phyloP scores from a whole-genome alignment of 805 yeast genomes.

The Candida andamanensis region DNA sequence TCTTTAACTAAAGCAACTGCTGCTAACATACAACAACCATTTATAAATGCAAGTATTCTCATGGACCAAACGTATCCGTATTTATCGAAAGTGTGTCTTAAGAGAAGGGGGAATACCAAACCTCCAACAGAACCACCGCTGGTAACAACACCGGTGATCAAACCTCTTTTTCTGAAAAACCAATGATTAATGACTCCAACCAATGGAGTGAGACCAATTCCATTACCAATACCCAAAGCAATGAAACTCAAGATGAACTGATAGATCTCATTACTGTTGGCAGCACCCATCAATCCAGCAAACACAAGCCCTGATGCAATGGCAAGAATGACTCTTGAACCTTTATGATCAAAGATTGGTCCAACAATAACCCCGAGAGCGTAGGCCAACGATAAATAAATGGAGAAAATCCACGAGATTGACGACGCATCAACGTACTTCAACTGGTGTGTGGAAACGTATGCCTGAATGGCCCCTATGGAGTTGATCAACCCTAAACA shows the following conservation, averaged over 20 bases:
- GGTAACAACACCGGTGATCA: slow-evolving; percentile 53
- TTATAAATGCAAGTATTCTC: slow-evolving; percentile 38
- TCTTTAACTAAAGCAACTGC: slow-evolving; percentile 23
- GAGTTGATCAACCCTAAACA: slow-evolving; percentile 55
- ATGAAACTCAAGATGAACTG: slow-evolving; percentile 60
- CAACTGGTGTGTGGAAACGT: slow-evolving; percentile 52
- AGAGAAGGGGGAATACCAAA: slow-evolving; percentile 50
- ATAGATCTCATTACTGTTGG: slow-evolving; percentile 48
- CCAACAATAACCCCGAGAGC: slow-evolving; percentile 50
- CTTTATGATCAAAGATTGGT: slow-evolving; percentile 58
- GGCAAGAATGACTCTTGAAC: slow-evolving; percentile 42
- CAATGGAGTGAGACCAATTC: slow-evolving; percentile 55
- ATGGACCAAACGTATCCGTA: slow-evolving; percentile 59
- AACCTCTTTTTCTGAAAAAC: slow-evolving; percentile 56
- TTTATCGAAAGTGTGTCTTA: slow-evolving; percentile 39
- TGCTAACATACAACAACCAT: slow-evolving; percentile 21
- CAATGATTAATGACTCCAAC: slow-evolving; percentile 62
- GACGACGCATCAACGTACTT: slow-evolving; percentile 39
- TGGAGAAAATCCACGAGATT: slow-evolving; percentile 62
- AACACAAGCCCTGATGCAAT: slow-evolving; percentile 40
- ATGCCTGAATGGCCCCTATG: slow-evolving; percentile 59
- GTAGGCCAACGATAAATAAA: slow-evolving; percentile 47
- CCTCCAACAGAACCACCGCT: slow-evolving; percentile 70
- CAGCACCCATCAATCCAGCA: slow-evolving; percentile 51
- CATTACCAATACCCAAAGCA: slow-evolving; percentile 54